Evolutionary conservation across 2,329 filamentous ascomycete species (phyloP).

Genomic region (Colletotrichum chrysophilum): DNA sequence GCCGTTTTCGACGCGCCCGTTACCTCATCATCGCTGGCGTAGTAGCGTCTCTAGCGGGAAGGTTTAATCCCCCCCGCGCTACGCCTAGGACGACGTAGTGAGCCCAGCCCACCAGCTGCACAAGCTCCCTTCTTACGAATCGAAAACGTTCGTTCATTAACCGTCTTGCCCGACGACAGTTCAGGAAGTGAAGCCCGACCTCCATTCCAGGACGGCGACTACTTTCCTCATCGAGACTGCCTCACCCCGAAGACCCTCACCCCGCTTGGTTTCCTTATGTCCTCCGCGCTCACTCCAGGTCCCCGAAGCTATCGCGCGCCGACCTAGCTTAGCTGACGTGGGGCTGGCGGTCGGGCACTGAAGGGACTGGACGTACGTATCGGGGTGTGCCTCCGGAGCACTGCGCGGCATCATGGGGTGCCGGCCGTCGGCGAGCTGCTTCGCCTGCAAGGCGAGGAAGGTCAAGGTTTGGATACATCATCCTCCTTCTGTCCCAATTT

Average conservation of each 20-base stretch:
- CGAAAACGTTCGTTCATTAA: neutral
- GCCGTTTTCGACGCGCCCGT: neutral
- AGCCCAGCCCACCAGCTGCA: neutral
- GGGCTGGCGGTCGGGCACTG: neutral
- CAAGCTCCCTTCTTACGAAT: neutral
- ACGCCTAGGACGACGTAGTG: neutral
- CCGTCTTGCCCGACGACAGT: neutral
- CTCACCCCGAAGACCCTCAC: neutral
- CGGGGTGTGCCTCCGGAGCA: neutral
- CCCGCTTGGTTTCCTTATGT: neutral
- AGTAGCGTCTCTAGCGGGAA: neutral
- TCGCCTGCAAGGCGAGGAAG: constrained; percentile 11
- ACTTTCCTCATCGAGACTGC: neutral
- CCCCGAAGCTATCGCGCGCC: neutral
- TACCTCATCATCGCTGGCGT: neutral
- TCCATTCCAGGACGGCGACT: neutral
- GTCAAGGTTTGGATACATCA: neutral
- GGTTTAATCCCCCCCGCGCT: neutral
- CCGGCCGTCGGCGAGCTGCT: constrained; percentile 2
- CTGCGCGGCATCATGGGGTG: constrained; percentile 20
- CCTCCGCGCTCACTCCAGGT: neutral
- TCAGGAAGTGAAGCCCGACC: neutral
- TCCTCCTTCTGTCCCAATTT: neutral
- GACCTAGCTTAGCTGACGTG: neutral
- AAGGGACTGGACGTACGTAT: neutral